Evolutionary conservation across 1,139 yeast species (phyloP).

Genomic region (Pichia sp.): DNA sequence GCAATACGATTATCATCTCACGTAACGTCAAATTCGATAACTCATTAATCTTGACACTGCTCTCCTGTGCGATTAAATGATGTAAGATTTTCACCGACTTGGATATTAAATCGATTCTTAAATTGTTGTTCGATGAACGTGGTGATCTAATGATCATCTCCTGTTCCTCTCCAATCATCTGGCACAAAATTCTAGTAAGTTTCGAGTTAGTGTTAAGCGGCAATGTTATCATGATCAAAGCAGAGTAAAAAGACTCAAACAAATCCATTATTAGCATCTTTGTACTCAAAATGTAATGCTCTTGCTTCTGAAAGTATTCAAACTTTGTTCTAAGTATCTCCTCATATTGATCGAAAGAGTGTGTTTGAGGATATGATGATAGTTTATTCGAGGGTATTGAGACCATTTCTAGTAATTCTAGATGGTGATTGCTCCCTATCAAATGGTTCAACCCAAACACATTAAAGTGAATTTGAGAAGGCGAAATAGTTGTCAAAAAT

Average conservation of each 20-base stretch:
- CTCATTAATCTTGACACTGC: conserved; percentile 25
- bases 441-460: conserved; percentile 52
- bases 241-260: conserved; percentile 26
- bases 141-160: conserved; percentile 45
- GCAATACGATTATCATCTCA: conserved; percentile 28
- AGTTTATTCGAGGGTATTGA: conserved; percentile 22
- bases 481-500: conserved; percentile 34
- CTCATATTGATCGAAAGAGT: conserved; percentile 26
- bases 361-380: conserved; percentile 23
- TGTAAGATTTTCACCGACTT: conserved; percentile 28
- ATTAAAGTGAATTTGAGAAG: conserved; percentile 39
- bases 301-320: conserved; percentile 21
- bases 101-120: conserved; percentile 41
- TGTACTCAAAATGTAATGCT: conserved; percentile 30
- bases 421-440: conserved; percentile 47
- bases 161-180: conserved; percentile 47
- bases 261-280: conserved; percentile 41
- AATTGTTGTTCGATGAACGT: conserved; percentile 39
- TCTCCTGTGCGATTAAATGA: conserved; percentile 25
- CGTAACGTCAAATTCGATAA: conserved; percentile 25
- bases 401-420: conserved; percentile 29
- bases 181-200: conserved; percentile 9
- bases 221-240: conserved; percentile 10
- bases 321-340: conserved; percentile 13
- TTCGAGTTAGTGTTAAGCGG: conserved; percentile 9